Evolutionary conservation across 371 early-diverging fungal genomes (phyloP).

Genomic region (Mortierella sp.): DNA sequence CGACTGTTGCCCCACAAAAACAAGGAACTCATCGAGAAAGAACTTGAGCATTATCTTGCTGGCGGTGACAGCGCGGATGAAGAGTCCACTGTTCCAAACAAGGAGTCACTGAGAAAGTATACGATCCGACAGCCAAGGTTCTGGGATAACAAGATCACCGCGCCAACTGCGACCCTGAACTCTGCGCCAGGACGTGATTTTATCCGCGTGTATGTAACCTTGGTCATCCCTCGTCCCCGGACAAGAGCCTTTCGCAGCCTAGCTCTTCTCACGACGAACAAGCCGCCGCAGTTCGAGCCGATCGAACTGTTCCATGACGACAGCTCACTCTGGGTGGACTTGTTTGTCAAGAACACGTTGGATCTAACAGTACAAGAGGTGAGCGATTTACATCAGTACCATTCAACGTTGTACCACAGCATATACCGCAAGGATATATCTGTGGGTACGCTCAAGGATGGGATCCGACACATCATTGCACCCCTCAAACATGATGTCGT

Average conservation of each 20-base stretch:
- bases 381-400: conserved; percentile 5
- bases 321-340: conserved; percentile 3
- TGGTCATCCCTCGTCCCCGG: conserved; percentile 3
- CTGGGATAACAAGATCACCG: conserved; percentile 16
- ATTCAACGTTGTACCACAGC: not conserved
- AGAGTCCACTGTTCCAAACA: not conserved
- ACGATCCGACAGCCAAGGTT: conserved; percentile 19
- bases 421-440: conserved; percentile 17
- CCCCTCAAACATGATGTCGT: conserved; percentile 2
- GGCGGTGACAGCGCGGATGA: not conserved
- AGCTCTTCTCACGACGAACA: conserved; percentile 4
- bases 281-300: conserved; percentile 19
- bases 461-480: conserved; percentile 18
- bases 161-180: not conserved
- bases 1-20: conserved; percentile 11
- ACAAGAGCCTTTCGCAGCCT: not conserved
- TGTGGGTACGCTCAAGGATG: conserved; percentile 9
- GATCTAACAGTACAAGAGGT: not conserved
- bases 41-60: not conserved
- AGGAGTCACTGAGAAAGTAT: not conserved
- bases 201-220: conserved; percentile 3
- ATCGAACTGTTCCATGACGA: conserved; percentile 27
- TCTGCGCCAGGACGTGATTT: not conserved
- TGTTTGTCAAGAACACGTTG: not conserved
- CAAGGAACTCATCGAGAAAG: not conserved